A percentile compares a stretch with the other conserved stretches of the same genome.
These are phyloP conservation scores for Avena insularis DNA, from an alignment of 176 grass and related monocot genomes.

Conservation along the genomic window DNA sequence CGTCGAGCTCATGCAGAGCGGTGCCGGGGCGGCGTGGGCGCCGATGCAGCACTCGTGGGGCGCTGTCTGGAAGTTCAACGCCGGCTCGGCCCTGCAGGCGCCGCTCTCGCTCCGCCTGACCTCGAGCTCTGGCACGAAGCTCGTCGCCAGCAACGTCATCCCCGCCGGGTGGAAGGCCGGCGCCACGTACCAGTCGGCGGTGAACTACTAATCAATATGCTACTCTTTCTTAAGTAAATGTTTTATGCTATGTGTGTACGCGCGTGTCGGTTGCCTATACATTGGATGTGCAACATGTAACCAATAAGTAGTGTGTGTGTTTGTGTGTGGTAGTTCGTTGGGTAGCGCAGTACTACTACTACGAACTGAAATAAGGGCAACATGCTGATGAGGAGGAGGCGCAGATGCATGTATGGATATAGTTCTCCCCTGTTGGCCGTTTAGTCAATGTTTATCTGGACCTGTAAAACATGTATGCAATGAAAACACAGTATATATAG, in stretches of 20 bases:
- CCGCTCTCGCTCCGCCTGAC: constrained; percentile 57
- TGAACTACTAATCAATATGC: constrained; percentile 27
- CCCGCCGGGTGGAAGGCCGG: constrained; percentile 45
- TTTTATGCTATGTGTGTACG: background rate
- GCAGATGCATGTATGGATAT: background rate
- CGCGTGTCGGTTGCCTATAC: background rate
- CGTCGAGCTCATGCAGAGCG: constrained; percentile 54
- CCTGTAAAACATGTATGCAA: constrained; percentile 3
- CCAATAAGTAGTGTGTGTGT: background rate
- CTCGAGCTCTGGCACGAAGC: constrained; percentile 44
- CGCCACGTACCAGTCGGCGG: constrained; percentile 28
- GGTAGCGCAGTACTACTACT: background rate
- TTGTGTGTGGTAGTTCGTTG: background rate
- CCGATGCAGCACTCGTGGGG: constrained; percentile 66
- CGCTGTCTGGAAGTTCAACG: constrained; percentile 48
- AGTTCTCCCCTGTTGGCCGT: constrained; percentile 44
- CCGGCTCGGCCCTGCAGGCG: constrained; percentile 33
- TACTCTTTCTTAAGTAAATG: background rate
- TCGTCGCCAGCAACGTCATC: constrained; percentile 50
- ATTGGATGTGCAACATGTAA: background rate
- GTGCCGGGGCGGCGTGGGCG: background rate
- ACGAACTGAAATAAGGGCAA: constrained; percentile 30
- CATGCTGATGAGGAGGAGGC: constrained; percentile 28
- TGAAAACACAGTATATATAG: background rate
- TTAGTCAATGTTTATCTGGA: constrained; percentile 4